Base-by-base conservation (phyloP, 257 asterid genomes). In the Przewalskia tangutica region DNA sequence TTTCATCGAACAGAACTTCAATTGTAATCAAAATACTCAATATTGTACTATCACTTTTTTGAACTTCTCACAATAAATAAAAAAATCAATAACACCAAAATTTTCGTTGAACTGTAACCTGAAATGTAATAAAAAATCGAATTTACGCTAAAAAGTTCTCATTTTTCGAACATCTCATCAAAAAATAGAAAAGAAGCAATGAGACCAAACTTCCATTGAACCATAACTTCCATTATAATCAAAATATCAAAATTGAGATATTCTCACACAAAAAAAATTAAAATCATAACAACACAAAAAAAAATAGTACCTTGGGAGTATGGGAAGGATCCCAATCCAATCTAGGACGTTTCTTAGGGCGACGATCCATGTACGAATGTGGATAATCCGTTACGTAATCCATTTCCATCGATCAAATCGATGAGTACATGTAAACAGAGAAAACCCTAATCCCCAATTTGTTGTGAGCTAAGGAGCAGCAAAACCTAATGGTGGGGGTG, bases 271-370 rank as follows among this genome's bases (percentile, higher is more conserved):
- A 40, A 16, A 80, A 71, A 32, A 71, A 5, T 12, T 2, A 11
- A 50, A 53, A 3, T 6, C 4, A 14, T 9, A 71, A 18, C 11
- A 18, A 5, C 55, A 27, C 2, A 10, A 3, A 63, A 50, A 42
- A 3, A 59, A 14, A 12, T 42, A 44, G 79, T 53, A 89, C 92
- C 92, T 89, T 87, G 40, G 92, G 88, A 32, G 90, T 81, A 34
- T 87, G 88, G 62, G 88, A 82, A 13, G 81, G 78, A 84, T 89
- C 88, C 88, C 92, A 89, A 79, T 87, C 86, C 79, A 89, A 77
- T 71, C 88, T 86, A 34, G 90, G 85, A 12, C 92, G 89, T 79
- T 89, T 89, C 66, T 77, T 86, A 48, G 92, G 92, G 32, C 90
- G 86, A 2, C 89, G 89, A 86, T 89, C 90, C 86, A 82, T 87